Evolutionary conservation across 345 rosid species (phyloP).

Genomic region (Laguncularia racemosa): DNA sequence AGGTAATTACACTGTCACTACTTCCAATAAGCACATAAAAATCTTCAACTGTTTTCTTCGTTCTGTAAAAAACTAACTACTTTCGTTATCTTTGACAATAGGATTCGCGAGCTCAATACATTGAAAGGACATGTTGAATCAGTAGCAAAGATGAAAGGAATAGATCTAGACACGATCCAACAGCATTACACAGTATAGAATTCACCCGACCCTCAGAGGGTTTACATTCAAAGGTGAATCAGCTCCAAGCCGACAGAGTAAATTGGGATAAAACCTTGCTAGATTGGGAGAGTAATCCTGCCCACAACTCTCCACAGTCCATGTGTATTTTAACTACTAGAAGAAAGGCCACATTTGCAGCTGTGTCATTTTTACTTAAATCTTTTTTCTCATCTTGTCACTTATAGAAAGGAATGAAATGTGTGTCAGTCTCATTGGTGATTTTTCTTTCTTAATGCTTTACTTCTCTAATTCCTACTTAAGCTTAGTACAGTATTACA

Average conservation of each 20-base stretch:
- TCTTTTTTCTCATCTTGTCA: not conserved
- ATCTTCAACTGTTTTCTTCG: too few species aligned
- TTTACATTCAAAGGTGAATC: too few species aligned
- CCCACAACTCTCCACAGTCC: conserved; percentile 1
- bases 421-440: too few species aligned
- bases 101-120: conserved; percentile 28
- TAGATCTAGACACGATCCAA: conserved; percentile 28
- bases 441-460: too few species aligned
- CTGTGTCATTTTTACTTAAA: conserved; percentile 9
- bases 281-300: conserved; percentile 13
- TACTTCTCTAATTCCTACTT: too few species aligned
- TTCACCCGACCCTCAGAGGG: too few species aligned
- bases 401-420: too few species aligned
- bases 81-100: conserved; percentile 1
- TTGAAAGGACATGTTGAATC: conserved; percentile 32
- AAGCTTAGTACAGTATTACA: too few species aligned
- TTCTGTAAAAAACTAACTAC: not conserved
- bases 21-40: too few species aligned
- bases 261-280: conserved; percentile 3
- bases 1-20: conserved; percentile 10
- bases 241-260: too few species aligned
- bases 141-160: conserved; percentile 30
- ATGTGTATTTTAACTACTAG: conserved; percentile 4
- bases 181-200: conserved; percentile 23
- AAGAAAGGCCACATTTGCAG: conserved; percentile 6